Conservation (phyloP, 257 asterid genomes). For the Ilex aquifolium region DNA sequence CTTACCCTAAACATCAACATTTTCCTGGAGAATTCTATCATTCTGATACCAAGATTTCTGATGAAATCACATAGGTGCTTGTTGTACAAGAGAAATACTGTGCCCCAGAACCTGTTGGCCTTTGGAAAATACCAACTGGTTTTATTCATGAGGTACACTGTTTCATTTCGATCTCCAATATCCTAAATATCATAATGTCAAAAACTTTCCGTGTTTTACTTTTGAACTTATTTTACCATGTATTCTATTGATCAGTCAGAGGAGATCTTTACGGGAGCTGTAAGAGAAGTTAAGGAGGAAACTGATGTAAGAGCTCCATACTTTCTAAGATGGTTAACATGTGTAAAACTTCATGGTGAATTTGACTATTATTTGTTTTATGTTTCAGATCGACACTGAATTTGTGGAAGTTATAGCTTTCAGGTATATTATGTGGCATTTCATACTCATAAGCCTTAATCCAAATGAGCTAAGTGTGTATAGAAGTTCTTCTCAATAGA, state of each 20-base stretch:
- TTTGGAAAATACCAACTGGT: constrained; percentile 94
- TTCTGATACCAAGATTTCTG: not conserved
- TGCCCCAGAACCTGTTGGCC: constrained; percentile 39
- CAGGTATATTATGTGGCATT: constrained; percentile 35
- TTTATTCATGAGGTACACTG: constrained; percentile 59
- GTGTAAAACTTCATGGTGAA: no score
- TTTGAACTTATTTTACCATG: constrained; percentile 3
- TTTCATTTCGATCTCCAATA: not conserved
- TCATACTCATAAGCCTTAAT: not conserved
- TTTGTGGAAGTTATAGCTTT: constrained; percentile 81
- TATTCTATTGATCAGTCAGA: constrained; percentile 51
- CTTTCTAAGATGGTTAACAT: not conserved
- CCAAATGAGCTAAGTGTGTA: not conserved
- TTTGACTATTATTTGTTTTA: not conserved
- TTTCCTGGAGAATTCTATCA: no score
- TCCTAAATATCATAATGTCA: no score
- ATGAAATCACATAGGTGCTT: constrained; percentile 39
- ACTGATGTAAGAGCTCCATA: constrained; percentile 50
- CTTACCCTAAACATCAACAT: no score
- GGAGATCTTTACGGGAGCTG: constrained; percentile 75
- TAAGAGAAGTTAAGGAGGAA: constrained; percentile 85
- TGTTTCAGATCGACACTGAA: constrained; percentile 63
- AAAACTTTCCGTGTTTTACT: not conserved
- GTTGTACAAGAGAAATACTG: constrained; percentile 76
- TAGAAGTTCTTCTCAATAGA: no score